These are phyloP conservation scores for Alternaria dauci DNA, from an alignment of 2,329 filamentous ascomycete genomes.

Conservation along the genomic window DNA sequence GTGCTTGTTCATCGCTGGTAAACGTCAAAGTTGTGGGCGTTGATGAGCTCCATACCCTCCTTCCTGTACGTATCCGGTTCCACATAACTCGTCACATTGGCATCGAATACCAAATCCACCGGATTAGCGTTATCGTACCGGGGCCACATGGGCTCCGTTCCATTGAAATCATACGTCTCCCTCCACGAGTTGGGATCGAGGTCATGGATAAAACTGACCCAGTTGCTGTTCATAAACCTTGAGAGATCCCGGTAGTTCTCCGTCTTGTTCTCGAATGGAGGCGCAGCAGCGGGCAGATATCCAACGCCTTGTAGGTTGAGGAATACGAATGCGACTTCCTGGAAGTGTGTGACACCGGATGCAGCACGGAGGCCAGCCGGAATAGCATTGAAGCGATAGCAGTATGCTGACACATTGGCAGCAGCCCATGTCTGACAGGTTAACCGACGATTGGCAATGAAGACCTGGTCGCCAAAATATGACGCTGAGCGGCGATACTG, in stretches of 20 bases:
- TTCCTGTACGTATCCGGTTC: constrained; percentile 57
- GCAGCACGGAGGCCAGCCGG: constrained; percentile 55
- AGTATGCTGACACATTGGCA: constrained; percentile 62
- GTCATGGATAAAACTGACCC: constrained; percentile 58
- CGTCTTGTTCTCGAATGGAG: constrained; percentile 48
- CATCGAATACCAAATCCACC: constrained; percentile 58
- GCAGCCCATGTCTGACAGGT: constrained; percentile 62
- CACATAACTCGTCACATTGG: constrained; percentile 51
- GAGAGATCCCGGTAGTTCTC: constrained; percentile 51
- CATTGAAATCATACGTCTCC: constrained; percentile 23
- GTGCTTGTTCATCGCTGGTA: constrained; percentile 10
- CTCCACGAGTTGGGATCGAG: constrained; percentile 40
- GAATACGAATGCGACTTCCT: constrained; percentile 60
- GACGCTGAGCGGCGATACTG: constrained; percentile 64
- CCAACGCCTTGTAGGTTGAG: constrained; percentile 56
- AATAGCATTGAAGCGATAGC: constrained; percentile 69
- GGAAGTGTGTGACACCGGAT: constrained; percentile 63
- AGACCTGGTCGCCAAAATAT: constrained; percentile 61
- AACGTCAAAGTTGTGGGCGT: constrained; percentile 28
- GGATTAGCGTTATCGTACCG: constrained; percentile 49
- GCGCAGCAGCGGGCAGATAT: constrained; percentile 45
- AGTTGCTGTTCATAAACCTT: constrained; percentile 55
- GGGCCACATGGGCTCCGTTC: constrained; percentile 51
- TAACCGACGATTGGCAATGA: constrained; percentile 65
- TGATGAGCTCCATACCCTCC: constrained; percentile 57